These are phyloP conservation scores for Ophiostoma sp. DNA, from an alignment of 2,329 filamentous ascomycete species.

Conservation along the genomic window DNA sequence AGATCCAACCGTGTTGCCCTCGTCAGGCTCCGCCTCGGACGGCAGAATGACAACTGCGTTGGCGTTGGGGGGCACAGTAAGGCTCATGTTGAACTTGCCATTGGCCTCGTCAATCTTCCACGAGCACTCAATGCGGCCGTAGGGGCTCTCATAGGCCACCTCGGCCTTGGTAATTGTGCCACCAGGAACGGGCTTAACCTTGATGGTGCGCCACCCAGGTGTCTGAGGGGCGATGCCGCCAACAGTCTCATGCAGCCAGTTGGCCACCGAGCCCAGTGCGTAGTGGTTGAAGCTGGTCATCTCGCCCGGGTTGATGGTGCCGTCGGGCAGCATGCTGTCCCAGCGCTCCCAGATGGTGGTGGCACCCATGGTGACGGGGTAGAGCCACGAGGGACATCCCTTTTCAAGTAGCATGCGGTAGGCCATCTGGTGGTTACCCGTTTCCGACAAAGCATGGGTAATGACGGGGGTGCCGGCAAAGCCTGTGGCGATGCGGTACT, in stretches of 20 bases:
- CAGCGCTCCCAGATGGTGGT: too few relatives aligned
- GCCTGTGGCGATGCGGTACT: slow-evolving; percentile 14
- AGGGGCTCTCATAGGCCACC: not conserved
- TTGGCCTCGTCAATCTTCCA: not conserved
- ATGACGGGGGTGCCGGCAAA: too few relatives aligned
- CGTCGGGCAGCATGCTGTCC: too few relatives aligned
- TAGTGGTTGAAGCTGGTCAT: slow-evolving; percentile 35
- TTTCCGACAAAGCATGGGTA: too few relatives aligned
- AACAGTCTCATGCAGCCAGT: slow-evolving; percentile 14
- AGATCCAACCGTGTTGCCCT: not conserved
- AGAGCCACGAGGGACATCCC: too few relatives aligned
- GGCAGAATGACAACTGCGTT: not conserved
- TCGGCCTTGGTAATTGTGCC: not conserved
- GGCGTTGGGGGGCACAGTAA: not conserved
- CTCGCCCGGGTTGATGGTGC: too few relatives aligned
- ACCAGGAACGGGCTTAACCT: not conserved
- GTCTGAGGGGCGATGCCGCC: not conserved
- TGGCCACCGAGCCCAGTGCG: slow-evolving; percentile 36
- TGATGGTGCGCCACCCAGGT: slow-evolving; percentile 9
- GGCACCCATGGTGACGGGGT: too few relatives aligned
- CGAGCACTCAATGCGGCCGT: not conserved
- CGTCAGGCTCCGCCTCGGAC: not conserved
- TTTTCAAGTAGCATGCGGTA: too few relatives aligned
- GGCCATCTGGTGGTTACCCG: too few relatives aligned
- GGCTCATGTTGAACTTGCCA: not conserved